phyloP scores from a whole-genome alignment of 164 flowering plant genomes.

The Protea cynaroides region DNA sequence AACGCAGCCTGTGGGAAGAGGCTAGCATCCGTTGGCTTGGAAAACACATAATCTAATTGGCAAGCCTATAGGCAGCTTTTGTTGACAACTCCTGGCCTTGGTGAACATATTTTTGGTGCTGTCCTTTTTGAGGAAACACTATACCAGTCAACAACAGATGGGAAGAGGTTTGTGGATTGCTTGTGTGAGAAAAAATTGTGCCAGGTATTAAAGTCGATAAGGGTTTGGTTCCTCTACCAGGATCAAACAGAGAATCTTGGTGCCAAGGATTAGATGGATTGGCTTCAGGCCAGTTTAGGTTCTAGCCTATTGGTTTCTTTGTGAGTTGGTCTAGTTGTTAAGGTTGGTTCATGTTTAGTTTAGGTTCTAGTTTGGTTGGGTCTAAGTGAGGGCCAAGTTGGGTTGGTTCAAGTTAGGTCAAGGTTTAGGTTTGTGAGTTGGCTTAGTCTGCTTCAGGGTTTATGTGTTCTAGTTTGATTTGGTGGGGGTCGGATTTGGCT shows the following conservation, averaged over 20 bases:
- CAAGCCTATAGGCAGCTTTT: constrained; percentile 18
- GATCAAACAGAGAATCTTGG: constrained; percentile 37
- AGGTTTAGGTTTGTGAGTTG: too few relatives aligned
- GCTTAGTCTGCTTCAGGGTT: too few relatives aligned
- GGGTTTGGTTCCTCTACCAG: constrained; percentile 37
- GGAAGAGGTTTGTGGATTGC: constrained; percentile 20
- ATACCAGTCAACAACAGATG: constrained; percentile 11
- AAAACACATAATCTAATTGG: constrained; percentile 16
- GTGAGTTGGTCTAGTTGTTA: too few relatives aligned
- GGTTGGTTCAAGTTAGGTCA: too few relatives aligned
- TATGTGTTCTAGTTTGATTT: too few relatives aligned
- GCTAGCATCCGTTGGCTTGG: constrained; percentile 13
- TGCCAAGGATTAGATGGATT: constrained; percentile 46
- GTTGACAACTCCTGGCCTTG: constrained; percentile 12
- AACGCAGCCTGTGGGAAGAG: constrained; percentile 19
- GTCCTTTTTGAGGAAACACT: constrained; percentile 13
- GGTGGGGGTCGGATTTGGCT: too few relatives aligned
- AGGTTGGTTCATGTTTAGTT: too few relatives aligned
- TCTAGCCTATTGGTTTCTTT: too few relatives aligned
- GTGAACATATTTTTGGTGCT: constrained; percentile 12
- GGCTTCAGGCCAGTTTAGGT: constrained; percentile 40
- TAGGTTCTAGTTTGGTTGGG: too few relatives aligned
- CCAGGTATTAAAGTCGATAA: constrained; percentile 23
- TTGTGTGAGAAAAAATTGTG: constrained; percentile 12
- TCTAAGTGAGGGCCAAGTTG: too few relatives aligned